Base-by-base conservation (phyloP, 148 eudicot genomes). In the Pharnaceum exiguum region DNA sequence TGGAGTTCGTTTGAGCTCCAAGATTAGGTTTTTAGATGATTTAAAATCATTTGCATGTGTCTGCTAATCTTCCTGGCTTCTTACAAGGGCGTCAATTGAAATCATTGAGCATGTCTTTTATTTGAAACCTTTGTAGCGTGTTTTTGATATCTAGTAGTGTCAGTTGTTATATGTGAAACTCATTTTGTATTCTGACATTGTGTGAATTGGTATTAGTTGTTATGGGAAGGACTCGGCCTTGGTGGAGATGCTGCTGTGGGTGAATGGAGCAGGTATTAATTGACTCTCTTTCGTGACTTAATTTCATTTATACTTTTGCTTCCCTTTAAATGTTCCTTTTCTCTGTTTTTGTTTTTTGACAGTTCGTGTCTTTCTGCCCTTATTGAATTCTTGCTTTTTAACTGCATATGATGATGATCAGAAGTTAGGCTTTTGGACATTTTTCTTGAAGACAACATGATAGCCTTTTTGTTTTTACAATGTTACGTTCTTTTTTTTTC, bases 181-280 rank as follows among this genome's bases (percentile, higher is more conserved):
- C 46, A 7, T 9, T 44, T 18, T 10, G 16, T 38, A 16, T 10
- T n/a, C 18, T 46, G 59, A 54, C 30, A 10, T 23, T 22, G 27
- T 64, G 37, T 40, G 52, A n/a, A 25, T 68, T 18, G 25, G 24
- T 54, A 82, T 70, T 55, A 84, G 95, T 79, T 90, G 71, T 57
- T 90, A 21, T 90, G 97, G 95, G 79, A 83, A 75, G 97, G 97
- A 42, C 82, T 90, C 62, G 97, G 95, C 51, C 95, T 86, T 66
- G 95, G 82, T 69, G 90, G 77, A 62, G 86, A 72, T 62, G 60
- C 30, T 63, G 54, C 82, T 27, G 77, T 89, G 32, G 97, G 97
- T 70, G 68, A 76, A 57, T 90, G 95, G 97, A 74, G 59, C 81
- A 81, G 95, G 97, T 90, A 79, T 1, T n/a, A 22, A 4, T 37